Evolutionary conservation across 1,139 yeast genomes (phyloP), one percentile per base, ranked within the genome.

Genomic region (Candida neerlandica): DNA sequence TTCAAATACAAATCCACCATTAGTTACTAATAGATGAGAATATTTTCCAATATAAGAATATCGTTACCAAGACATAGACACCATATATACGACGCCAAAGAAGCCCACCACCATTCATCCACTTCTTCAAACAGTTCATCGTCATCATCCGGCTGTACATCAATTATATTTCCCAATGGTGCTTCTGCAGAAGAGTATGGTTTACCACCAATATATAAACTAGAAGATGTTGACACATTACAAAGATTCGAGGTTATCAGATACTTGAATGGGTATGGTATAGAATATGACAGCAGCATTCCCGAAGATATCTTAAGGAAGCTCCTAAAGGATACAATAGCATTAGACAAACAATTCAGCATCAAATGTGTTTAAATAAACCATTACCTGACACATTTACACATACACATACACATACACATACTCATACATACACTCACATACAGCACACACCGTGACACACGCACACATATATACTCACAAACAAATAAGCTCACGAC

Each of bases 241-340:
- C 50, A 39, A 33, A 46, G 51, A 42, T 54, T 54, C 41, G 57
- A 54, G 43, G 51, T 52, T 16, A 52, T 52, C 29, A 47, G 55
- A 33, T 54, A 52, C 37, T 45, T 54, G 10, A 52, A 52, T 26
- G 57, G 51, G 11, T 52, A 52, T 32, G 42, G 48, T 15, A 43
- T 54, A 14, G 47, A 32, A 12, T 49, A 49, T 40, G 44, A 48
- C 16, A 27, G 30, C 3, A 41, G 43, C 27, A 27, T 35, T 15
- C 47, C 35, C 41, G 55, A 52, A 16, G 16, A 19, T 4, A 44
- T 38, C 18, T 46, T 54, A 27, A 41, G 47, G 18, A 41, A 23
- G 10, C 29, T 50, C 12, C 29, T 53, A 12, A 51, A 50, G 42
- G 44, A 44, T 29, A 38, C 43, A 26, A 32, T 48, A 32, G 46